phyloP scores from a whole-genome alignment of 2,329 filamentous ascomycete genomes.

The Botrytis deweyae region DNA sequence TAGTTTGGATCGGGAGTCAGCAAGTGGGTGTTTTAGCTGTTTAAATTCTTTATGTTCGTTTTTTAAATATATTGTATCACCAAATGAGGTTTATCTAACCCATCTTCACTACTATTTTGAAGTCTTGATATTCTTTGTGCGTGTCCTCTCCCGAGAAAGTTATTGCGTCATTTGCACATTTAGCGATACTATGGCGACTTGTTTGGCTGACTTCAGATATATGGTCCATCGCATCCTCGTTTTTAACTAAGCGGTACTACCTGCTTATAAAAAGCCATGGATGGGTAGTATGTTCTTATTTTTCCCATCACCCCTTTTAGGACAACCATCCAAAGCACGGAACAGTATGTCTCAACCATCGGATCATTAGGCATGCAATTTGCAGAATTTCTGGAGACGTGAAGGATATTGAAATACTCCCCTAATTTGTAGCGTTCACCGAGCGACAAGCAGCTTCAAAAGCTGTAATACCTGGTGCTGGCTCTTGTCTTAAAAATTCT shows the following conservation, averaged over 20 bases:
- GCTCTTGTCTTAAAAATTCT: too few species aligned
- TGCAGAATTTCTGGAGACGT: background rate
- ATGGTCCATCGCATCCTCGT: background rate
- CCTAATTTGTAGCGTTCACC: rapidly evolving
- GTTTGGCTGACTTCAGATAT: rapidly evolving
- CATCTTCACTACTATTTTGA: background rate
- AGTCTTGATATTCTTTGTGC: background rate
- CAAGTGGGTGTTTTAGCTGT: background rate
- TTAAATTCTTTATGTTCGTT: background rate
- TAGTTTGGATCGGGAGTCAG: background rate
- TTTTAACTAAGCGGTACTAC: background rate
- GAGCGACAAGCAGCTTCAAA: background rate
- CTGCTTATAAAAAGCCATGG: background rate
- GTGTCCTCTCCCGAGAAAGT: background rate
- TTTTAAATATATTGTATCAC: background rate
- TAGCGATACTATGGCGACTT: background rate
- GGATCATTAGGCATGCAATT: background rate
- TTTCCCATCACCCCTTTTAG: background rate
- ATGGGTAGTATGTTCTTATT: background rate
- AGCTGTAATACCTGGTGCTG: background rate
- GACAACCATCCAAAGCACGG: background rate
- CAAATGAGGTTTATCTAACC: background rate
- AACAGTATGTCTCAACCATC: background rate
- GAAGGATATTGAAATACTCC: background rate
- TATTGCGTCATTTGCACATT: background rate